Evolutionary conservation across 2,329 filamentous ascomycete species (phyloP).

Genomic region (Parastagonospora avenae): DNA sequence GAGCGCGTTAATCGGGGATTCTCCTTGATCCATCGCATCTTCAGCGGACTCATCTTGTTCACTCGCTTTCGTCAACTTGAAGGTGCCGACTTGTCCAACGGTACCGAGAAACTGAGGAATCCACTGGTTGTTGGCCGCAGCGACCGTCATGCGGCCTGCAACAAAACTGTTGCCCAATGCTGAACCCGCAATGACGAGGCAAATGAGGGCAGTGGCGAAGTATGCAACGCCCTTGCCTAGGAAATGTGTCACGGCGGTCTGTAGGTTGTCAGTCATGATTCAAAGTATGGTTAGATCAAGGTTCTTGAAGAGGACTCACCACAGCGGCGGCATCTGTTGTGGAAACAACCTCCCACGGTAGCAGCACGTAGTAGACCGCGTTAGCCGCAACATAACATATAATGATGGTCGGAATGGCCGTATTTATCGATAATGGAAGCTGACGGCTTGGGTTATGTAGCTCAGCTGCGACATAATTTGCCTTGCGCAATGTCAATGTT

Average conservation of each 20-base stretch:
- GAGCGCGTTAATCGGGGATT: conserved; percentile 46
- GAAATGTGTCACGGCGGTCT: conserved; percentile 53
- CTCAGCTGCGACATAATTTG: conserved; percentile 47
- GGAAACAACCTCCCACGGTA: conserved; percentile 65
- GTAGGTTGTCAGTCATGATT: background rate
- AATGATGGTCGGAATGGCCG: conserved; percentile 65
- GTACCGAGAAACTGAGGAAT: conserved; percentile 34
- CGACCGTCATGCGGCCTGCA: conserved; percentile 66
- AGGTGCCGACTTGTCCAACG: conserved; percentile 36
- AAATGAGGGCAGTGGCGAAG: conserved; percentile 62
- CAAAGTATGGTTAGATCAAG: background rate
- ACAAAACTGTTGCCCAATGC: conserved; percentile 68
- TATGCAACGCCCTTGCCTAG: conserved; percentile 58
- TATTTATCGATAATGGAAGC: conserved; percentile 67
- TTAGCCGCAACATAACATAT: conserved; percentile 66
- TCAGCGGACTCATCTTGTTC: conserved; percentile 15
- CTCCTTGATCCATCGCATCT: conserved; percentile 37
- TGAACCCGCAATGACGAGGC: conserved; percentile 66
- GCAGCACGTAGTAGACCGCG: conserved; percentile 65
- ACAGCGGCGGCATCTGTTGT: conserved; percentile 68
- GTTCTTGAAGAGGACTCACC: conserved; percentile 46
- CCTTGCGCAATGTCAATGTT: conserved; percentile 19
- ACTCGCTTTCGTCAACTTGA: conserved; percentile 22
- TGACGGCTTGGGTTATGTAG: conserved; percentile 41
- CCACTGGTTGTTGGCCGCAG: conserved; percentile 53